A percentile compares a stretch with the other conserved stretches of the same genome.
phyloP scores from a whole-genome alignment of 2,329 filamentous ascomycete species.

The Paecilomyces variotii region DNA sequence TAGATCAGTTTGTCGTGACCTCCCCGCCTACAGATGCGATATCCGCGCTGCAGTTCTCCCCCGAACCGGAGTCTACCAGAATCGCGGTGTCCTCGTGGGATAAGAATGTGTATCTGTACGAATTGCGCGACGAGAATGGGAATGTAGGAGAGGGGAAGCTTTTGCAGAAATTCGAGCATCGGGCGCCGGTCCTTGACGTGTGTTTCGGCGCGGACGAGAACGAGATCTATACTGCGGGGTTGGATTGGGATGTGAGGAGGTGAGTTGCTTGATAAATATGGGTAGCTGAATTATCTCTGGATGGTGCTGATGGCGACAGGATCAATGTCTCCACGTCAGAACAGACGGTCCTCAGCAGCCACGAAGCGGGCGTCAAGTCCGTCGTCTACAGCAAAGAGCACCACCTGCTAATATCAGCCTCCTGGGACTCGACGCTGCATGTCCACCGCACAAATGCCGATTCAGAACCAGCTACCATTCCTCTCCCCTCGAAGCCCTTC shows the following conservation, averaged over 20 bases:
- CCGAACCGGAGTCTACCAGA: constrained; percentile 61
- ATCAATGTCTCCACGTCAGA: constrained; percentile 66
- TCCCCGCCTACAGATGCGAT: constrained; percentile 80
- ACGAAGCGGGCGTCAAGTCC: constrained; percentile 70
- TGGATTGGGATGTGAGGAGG: constrained; percentile 81
- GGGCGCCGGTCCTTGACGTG: constrained; percentile 79
- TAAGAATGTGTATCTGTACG: constrained; percentile 82
- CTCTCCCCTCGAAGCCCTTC: constrained; percentile 79
- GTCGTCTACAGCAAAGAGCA: constrained; percentile 74
- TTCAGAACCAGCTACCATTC: constrained; percentile 54
- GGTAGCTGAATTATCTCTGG: no score
- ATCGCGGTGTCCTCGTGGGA: constrained; percentile 95
- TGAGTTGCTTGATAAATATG: constrained; percentile 27
- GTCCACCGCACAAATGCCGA: constrained; percentile 59
- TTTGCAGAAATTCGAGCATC: constrained; percentile 67
- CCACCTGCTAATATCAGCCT: constrained; percentile 75
- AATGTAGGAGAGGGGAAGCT: constrained; percentile 55
- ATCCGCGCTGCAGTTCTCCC: constrained; percentile 78
- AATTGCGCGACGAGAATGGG: constrained; percentile 50
- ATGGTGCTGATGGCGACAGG: constrained; percentile 23
- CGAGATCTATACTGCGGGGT: constrained; percentile 75
- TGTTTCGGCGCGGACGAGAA: constrained; percentile 79
- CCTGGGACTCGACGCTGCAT: constrained; percentile 89
- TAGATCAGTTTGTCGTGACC: constrained; percentile 71
- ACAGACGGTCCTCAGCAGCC: constrained; percentile 68